These are phyloP conservation scores for Mucor racemosus DNA, from an alignment of 371 early-diverging fungal species.

Conservation along the genomic window DNA sequence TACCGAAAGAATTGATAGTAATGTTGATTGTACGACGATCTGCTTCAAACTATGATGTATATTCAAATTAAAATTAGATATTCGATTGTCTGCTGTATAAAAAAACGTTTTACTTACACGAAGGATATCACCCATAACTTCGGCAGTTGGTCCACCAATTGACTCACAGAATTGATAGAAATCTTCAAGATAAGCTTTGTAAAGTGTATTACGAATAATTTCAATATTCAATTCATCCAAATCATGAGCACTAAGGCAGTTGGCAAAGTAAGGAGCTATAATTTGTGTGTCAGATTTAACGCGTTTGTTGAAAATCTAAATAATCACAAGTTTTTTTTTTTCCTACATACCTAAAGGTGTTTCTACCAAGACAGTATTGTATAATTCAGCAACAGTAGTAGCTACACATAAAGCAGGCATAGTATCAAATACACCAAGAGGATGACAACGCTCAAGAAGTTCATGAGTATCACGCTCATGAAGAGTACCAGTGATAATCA, in stretches of 20 bases:
- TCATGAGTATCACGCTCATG: slow-evolving; percentile 98
- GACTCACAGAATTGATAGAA: slow-evolving; percentile 88
- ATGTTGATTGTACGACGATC: slow-evolving; percentile 97
- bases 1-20: slow-evolving; percentile 97
- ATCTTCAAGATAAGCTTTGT: slow-evolving; percentile 98
- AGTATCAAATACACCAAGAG: slow-evolving; percentile 94
- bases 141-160: slow-evolving; percentile 89
- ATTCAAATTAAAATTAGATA: not conserved
- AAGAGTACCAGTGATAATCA: slow-evolving; percentile 96
- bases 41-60: slow-evolving; percentile 86
- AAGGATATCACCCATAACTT: slow-evolving; percentile 93
- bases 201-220: slow-evolving; percentile 97
- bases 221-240: slow-evolving; percentile 98
- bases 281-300: slow-evolving; percentile 7
- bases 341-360: slow-evolving; percentile 82
- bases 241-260: slow-evolving; percentile 95
- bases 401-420: slow-evolving; percentile 98
- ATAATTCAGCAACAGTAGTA: slow-evolving; percentile 94
- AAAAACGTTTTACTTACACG: slow-evolving; percentile 55
- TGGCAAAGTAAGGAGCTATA: slow-evolving; percentile 94
- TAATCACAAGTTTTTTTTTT: not conserved
- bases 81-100: not conserved
- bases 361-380: slow-evolving; percentile 95
- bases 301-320: not conserved
- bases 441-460: slow-evolving; percentile 94